Evolutionary conservation across 2,329 filamentous ascomycete species (phyloP), one percentile per base, ranked within the genome.

Genomic region (Exserohilum rostratum): DNA sequence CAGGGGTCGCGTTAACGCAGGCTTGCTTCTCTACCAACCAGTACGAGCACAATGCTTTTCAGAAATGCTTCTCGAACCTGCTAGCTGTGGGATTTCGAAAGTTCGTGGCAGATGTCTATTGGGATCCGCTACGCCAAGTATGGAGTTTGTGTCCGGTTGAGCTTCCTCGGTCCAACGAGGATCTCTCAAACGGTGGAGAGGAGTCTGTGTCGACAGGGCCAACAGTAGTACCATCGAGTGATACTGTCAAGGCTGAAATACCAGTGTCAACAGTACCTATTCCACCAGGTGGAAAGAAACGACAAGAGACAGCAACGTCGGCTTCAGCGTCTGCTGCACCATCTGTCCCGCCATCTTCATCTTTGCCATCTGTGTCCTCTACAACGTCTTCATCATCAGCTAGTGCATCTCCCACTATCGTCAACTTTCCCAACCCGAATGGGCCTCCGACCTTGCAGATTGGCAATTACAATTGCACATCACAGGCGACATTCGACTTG

Each of bases 141-240:
- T 89, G 86, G 84, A 83, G 78, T 45, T 78, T 89, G 15, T 89
- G 87, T 67, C 87, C 87, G 0, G 83, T 83, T 2, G 70, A 80
- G 40, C 76, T 86, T 47, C 80, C 81, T 31, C 58, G 64, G 25
- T 59, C 62, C 6, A 57, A 56, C 34, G 51, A 37, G 18, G 46
- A 35, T 29, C 20, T 18, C 11, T 38, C 53, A 35, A 46, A 42
- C 12, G 38, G 27, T 31, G 59, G 35, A 20, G 50, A 22, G 25
- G 49, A 33, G 11, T 53, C 56, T 11, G 47, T 64, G n/a, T 46
- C 43, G 10, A 57, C 62, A 30, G 57, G 61, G 2, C 52, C 57
- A 7, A 62, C 54, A 0, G 37, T 68, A 6, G 38, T 46, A 4
- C 39, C 57, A 2, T 66, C 66, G 17, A 66, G 58, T 18, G 54